Conservation (phyloP, 176 grass and related monocot genomes). For the Triticum turgidum region DNA sequence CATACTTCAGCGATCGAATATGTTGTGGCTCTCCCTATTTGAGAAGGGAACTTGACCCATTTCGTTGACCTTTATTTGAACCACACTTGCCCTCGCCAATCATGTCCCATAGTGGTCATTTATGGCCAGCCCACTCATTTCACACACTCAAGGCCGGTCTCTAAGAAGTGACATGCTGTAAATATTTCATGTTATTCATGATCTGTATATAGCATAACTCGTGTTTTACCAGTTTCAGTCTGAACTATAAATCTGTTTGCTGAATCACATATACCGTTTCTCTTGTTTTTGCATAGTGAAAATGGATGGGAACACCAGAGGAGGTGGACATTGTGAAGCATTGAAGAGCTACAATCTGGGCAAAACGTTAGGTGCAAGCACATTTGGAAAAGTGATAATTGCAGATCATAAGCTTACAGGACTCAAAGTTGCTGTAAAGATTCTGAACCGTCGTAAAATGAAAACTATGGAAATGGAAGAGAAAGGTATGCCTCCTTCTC, state of each 20-base stretch:
- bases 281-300: constrained; percentile 30
- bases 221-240: too few species aligned
- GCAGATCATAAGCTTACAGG: constrained; percentile 85
- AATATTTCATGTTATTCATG: too few species aligned
- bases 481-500: constrained; percentile 50
- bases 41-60: not conserved
- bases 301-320: constrained; percentile 71
- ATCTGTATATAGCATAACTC: too few species aligned
- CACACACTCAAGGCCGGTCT: not conserved
- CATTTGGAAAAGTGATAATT: constrained; percentile 90
- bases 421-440: constrained; percentile 82
- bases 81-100: too few species aligned
- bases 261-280: not conserved
- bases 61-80: not conserved
- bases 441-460: constrained; percentile 75
- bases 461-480: constrained; percentile 85
- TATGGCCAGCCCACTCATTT: too few species aligned
- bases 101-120: too few species aligned
- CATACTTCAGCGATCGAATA: not conserved
- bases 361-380: constrained; percentile 79
- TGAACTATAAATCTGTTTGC: too few species aligned
- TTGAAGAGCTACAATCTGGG: constrained; percentile 79
- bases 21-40: not conserved
- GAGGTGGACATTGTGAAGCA: constrained; percentile 47
- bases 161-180: too few species aligned